phyloP scores from a whole-genome alignment of 768 basidiomycete genomes.

The Chiua virens region DNA sequence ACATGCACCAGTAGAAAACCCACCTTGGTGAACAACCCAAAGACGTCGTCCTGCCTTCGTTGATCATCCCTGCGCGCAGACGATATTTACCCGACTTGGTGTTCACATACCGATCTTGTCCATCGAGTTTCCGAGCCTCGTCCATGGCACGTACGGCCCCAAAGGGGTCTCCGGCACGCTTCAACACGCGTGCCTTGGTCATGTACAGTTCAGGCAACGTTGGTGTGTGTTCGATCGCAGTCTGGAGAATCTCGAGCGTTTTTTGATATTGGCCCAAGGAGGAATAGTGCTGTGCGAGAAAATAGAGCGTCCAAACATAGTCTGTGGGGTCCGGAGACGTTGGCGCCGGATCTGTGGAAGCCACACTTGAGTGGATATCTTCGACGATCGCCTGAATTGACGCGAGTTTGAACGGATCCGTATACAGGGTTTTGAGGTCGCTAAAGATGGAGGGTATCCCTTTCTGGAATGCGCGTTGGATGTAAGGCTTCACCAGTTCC shows the following conservation, averaged over 20 bases:
- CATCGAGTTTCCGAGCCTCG: conserved; percentile 81
- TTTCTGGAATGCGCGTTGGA: conserved; percentile 68
- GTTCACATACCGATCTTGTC: conserved; percentile 94
- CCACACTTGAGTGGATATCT: conserved; percentile 39
- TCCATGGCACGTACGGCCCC: conserved; percentile 78
- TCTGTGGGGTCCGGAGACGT: conserved; percentile 58
- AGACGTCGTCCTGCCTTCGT: conserved; percentile 69
- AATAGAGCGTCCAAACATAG: conserved; percentile 94
- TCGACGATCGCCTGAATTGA: conserved; percentile 71
- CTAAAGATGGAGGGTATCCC: conserved; percentile 93
- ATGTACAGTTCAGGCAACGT: conserved; percentile 89
- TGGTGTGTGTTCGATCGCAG: conserved; percentile 82
- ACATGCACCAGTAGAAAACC: neutral
- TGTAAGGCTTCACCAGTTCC: conserved; percentile 61
- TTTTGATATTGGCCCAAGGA: conserved; percentile 46
- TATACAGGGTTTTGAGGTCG: conserved; percentile 86
- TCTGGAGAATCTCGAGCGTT: conserved; percentile 62
- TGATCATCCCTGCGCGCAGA: conserved; percentile 75
- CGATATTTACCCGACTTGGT: conserved; percentile 92
- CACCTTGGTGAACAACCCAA: conserved; percentile 93
- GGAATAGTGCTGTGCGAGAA: conserved; percentile 88
- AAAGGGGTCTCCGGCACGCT: conserved; percentile 77
- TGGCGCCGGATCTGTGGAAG: conserved; percentile 35
- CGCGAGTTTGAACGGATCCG: conserved; percentile 58
- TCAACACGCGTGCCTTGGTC: conserved; percentile 79